Base-by-base conservation (phyloP, 2,329 filamentous ascomycete species). In the Karstenula rhodostoma region DNA sequence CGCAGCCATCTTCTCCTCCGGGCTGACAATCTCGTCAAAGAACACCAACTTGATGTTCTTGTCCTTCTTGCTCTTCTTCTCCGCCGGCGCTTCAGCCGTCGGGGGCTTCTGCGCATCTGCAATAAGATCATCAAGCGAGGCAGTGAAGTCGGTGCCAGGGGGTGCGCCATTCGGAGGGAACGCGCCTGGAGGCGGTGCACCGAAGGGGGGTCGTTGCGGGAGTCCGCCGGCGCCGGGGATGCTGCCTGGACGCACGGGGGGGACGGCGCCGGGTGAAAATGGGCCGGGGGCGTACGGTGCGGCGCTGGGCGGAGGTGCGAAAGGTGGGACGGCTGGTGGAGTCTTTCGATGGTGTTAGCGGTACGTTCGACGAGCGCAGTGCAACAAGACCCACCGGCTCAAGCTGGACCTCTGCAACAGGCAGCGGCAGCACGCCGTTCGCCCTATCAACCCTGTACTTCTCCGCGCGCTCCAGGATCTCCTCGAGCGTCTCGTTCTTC, bases 1-100 rank as follows among this genome's bases (percentile, higher is more conserved):
- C 73, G 82, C 80, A 29, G 92, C 90, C 91, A 96, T 93, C 80
- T 89, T 92, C 84, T 97, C 94, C 81, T 97, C 94, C 1, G 93
- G 91, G 71, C 91, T 95, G 72, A 89, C 82, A 60, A 90, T 89
- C 54, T 90, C 88, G 74, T 96, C 92, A 63, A 89, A 89, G 80
- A 95, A 97, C 32, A 96, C 84, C 86, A 97, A 89, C 75, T 87
- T 82, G 68, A 81, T 83, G 44, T 75, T 75, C 65, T 76, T 71
- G 73, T 88, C 89, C 77, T 90, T 90, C 84, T 90, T 78, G 72
- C 87, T 87, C 75, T 90, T 89, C 69, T 77, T 76, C 54, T 77
- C 70, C 37, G 64, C 65, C n/a, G 63, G 58, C n/a, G 63, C 59
- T 46, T 77, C 70, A n/a, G 78, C 72, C 33, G 75, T 62, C 0